Conservation (phyloP, 371 early-diverging fungal genomes). For the Phascolomyces articulosus region DNA sequence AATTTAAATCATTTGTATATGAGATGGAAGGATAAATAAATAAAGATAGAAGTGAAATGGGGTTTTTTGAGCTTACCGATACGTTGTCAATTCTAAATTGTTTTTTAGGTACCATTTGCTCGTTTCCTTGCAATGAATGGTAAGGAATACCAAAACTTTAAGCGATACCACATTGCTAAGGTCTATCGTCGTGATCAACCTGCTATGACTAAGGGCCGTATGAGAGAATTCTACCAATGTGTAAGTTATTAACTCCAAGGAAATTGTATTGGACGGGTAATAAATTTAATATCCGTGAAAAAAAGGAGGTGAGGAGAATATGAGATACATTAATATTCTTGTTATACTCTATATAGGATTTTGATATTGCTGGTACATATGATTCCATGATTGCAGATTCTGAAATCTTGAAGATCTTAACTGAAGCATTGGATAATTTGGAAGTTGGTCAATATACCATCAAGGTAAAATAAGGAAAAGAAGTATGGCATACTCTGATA, state of each 20-base stretch:
- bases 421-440: conserved; percentile 78
- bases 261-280: too few relatives aligned
- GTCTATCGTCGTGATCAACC: conserved; percentile 99
- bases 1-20: not conserved
- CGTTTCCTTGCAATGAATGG: conserved; percentile 95
- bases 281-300: conserved; percentile 22
- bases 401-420: conserved; percentile 85
- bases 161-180: conserved; percentile 99
- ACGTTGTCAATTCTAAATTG: not conserved
- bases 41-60: not conserved
- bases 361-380: conserved; percentile 97
- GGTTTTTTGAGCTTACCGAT: too few relatives aligned
- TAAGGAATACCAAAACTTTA: conserved; percentile 82
- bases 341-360: conserved; percentile 62
- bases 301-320: not conserved
- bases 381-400: conserved; percentile 98
- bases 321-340: not conserved
- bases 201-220: conserved; percentile 97
- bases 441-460: conserved; percentile 85
- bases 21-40: not conserved
- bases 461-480: conserved; percentile 50
- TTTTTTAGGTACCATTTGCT: conserved; percentile 89
- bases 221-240: conserved; percentile 99
- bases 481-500: not conserved
- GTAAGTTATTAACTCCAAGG: too few relatives aligned